These are phyloP conservation scores for Penicillium canescens DNA, from an alignment of 495 filamentous ascomycete species.

Conservation along the genomic window DNA sequence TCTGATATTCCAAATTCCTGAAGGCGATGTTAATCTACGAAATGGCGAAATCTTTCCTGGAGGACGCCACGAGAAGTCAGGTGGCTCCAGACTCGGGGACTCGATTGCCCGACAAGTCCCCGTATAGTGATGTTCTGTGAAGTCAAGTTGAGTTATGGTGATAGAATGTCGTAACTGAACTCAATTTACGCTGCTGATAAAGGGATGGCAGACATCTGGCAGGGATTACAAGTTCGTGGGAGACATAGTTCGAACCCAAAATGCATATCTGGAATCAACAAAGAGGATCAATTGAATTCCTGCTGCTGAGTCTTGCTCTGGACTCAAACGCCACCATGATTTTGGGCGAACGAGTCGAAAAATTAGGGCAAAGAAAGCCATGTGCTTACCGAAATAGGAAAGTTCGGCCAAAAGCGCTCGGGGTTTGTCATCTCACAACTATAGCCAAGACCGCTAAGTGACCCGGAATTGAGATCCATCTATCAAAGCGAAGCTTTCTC, in stretches of 20 bases:
- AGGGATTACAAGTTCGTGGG: conserved; percentile 4
- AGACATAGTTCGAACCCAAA: conserved; percentile 5
- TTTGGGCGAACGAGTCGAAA: not conserved
- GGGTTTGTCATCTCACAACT: not conserved
- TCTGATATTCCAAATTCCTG: conserved; percentile 7
- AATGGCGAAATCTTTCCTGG: conserved; percentile 12
- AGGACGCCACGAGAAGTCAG: not conserved
- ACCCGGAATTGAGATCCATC: not conserved
- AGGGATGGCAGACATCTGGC: not conserved
- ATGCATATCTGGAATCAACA: not conserved
- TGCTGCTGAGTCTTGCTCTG: not conserved
- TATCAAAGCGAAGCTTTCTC: conserved; percentile 11
- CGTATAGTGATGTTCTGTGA: not conserved
- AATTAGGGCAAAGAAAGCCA: not conserved
- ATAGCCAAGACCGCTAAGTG: not conserved
- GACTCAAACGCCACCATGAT: not conserved
- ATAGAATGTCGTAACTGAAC: conserved; percentile 17
- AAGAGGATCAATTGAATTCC: not conserved
- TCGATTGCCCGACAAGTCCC: not conserved
- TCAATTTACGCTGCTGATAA: not conserved
- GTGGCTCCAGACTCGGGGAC: not conserved
- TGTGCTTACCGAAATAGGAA: not conserved
- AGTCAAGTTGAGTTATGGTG: conserved; percentile 9
- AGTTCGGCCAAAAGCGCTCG: not conserved
- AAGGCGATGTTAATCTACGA: conserved; percentile 15